Percentiles rank a stretch among this genome's conserved stretches.
Conservation (phyloP, 2,329 filamentous ascomycete species). For the Diaporthe sp. region DNA sequence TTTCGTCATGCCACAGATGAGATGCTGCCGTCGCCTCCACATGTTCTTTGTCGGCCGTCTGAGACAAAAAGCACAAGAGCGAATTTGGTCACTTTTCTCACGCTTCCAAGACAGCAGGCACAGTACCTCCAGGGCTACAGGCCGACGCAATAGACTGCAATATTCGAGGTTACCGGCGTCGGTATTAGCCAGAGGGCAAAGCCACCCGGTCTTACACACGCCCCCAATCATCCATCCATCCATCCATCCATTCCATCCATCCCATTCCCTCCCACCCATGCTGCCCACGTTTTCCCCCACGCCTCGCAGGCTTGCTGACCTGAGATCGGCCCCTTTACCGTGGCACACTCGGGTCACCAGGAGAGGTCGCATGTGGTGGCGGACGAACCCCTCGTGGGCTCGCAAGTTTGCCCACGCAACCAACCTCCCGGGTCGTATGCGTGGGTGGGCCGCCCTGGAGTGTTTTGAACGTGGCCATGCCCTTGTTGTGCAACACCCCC, state of each 20-base stretch:
- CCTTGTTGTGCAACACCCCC: slow-evolving; percentile 22
- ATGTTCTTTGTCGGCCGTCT: not conserved
- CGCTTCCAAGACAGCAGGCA: slow-evolving; percentile 24
- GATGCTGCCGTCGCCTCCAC: not conserved
- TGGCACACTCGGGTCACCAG: slow-evolving; percentile 32
- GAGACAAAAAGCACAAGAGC: not conserved
- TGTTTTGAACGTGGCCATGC: slow-evolving; percentile 22
- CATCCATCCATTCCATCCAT: slow-evolving; percentile 21
- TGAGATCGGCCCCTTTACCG: slow-evolving; percentile 35
- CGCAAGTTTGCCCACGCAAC: slow-evolving; percentile 27
- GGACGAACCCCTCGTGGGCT: slow-evolving; percentile 26
- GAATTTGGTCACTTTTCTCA: slow-evolving; percentile 1
- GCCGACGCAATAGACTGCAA: not conserved
- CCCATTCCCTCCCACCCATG: slow-evolving; percentile 7
- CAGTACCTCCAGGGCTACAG: not conserved
- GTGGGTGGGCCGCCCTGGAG: not conserved
- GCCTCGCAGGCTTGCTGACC: slow-evolving; percentile 26
- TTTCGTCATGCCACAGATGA: slow-evolving; percentile 3
- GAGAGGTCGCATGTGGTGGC: slow-evolving; percentile 33
- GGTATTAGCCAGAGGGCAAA: slow-evolving; percentile 33
- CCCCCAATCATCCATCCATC: slow-evolving; percentile 26
- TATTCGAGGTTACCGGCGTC: slow-evolving; percentile 30
- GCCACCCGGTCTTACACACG: slow-evolving; percentile 8
- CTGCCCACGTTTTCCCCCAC: slow-evolving; percentile 40
- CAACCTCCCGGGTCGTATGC: slow-evolving; percentile 27